Conservation (phyloP, 2,329 filamentous ascomycete species). For the Venturia aucupariae region DNA sequence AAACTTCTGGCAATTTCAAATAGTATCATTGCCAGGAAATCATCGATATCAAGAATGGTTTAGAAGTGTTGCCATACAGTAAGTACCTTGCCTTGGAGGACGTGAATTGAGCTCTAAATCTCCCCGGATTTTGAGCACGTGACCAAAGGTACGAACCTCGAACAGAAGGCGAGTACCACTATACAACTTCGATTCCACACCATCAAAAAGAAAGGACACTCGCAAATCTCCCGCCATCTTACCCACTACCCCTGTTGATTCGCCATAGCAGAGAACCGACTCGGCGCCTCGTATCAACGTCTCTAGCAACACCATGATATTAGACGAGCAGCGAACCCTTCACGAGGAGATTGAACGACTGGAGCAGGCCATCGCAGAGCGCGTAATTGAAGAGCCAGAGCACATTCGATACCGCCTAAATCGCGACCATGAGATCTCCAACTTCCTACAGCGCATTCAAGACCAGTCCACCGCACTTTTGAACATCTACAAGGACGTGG, state of each 20-base stretch:
- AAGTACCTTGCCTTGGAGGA: no score
- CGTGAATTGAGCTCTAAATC: background rate
- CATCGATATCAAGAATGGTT: no score
- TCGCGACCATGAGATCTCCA: slow-evolving; percentile 83
- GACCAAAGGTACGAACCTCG: background rate
- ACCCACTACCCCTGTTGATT: no score
- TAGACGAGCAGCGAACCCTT: slow-evolving; percentile 88
- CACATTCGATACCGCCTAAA: slow-evolving; percentile 83
- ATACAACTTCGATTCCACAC: no score
- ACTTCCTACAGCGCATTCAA: slow-evolving; percentile 80
- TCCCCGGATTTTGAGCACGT: background rate
- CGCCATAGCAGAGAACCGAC: no score
- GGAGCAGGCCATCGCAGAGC: slow-evolving; percentile 87
- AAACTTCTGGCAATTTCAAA: no score
- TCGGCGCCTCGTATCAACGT: background rate
- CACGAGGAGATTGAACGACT: slow-evolving; percentile 95
- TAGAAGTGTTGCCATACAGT: no score
- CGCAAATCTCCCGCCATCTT: no score
- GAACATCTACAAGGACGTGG: slow-evolving; percentile 73
- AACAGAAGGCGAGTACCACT: no score
- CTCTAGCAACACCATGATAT: slow-evolving; percentile 47
- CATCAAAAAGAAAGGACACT: no score
- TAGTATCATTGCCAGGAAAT: no score
- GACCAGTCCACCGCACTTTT: slow-evolving; percentile 73
- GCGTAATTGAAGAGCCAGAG: slow-evolving; percentile 70